Evolutionary conservation across 23 red algal genomes (phyloP).

Genomic region (Gracilariopsis chorda): DNA sequence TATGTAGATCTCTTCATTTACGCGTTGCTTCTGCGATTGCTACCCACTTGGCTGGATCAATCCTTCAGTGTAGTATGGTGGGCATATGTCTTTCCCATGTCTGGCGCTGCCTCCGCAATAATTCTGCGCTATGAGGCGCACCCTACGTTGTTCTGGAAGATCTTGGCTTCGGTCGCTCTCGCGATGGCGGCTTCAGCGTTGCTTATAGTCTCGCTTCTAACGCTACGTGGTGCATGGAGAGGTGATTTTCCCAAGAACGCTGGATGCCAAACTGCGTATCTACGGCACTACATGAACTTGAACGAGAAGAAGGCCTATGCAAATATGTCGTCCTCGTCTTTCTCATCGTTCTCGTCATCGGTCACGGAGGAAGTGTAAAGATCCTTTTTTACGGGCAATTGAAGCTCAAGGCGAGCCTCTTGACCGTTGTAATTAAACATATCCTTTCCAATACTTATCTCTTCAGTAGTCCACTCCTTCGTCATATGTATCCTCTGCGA

Average conservation of each 20-base stretch:
- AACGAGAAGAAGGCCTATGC: background rate
- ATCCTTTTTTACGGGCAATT: too few species aligned
- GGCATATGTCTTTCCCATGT: constrained; percentile 18
- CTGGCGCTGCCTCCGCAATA: background rate
- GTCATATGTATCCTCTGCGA: too few species aligned
- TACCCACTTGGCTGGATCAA: constrained; percentile 1
- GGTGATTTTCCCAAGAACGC: background rate
- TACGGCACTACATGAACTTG: background rate
- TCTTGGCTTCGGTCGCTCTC: background rate
- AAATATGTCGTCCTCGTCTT: background rate
- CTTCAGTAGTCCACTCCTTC: too few species aligned
- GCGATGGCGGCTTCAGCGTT: background rate
- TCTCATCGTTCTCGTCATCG: background rate
- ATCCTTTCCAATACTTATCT: too few species aligned
- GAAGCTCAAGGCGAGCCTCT: too few species aligned
- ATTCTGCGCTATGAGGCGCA: background rate
- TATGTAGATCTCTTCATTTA: constrained; percentile 11
- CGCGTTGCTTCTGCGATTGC: background rate
- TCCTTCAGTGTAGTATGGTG: background rate
- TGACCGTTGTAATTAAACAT: too few species aligned
- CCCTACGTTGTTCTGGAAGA: background rate
- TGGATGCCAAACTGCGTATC: background rate
- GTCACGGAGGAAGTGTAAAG: too few species aligned
- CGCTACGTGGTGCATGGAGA: background rate
- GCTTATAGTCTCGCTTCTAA: background rate